phyloP scores from a whole-genome alignment of 345 rosid species.

The Eucalyptus viminalis region DNA sequence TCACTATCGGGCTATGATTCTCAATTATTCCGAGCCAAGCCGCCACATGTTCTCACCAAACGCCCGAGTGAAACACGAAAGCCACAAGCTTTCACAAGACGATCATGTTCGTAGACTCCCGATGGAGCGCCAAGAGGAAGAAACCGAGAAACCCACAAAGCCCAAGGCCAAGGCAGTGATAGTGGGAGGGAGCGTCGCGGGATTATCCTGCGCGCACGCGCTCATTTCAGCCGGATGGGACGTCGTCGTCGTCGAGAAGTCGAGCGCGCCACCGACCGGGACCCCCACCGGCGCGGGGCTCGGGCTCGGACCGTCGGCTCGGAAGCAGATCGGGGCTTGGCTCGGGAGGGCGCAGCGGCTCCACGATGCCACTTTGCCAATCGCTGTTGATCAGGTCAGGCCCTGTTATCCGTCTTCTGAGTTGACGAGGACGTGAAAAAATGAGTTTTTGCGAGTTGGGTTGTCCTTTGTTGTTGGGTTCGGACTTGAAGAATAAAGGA shows the following conservation, averaged over 20 bases:
- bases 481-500: not conserved
- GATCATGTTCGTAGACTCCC: not conserved
- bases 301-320: constrained; percentile 6
- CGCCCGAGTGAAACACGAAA: not conserved
- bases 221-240: constrained; percentile 7
- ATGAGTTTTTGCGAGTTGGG: not conserved
- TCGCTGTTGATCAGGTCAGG: not conserved
- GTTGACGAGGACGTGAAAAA: not conserved
- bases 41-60: not conserved
- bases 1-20: not conserved
- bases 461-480: not conserved
- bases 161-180: constrained; percentile 7
- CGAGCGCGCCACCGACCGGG: not conserved
- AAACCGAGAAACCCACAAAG: not conserved
- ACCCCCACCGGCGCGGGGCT: constrained; percentile 15
- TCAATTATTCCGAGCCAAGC: not conserved
- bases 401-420: not conserved
- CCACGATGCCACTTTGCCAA: not conserved
- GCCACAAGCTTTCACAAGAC: not conserved
- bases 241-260: constrained; percentile 7
- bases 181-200: constrained; percentile 19
- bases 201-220: constrained; percentile 11
- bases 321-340: not conserved
- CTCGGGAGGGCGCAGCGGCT: not conserved
- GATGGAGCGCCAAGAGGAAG: not conserved